Evolutionary conservation across 2,329 filamentous ascomycete genomes (phyloP).

Genomic region (Phaeophleospora eucalypticola): DNA sequence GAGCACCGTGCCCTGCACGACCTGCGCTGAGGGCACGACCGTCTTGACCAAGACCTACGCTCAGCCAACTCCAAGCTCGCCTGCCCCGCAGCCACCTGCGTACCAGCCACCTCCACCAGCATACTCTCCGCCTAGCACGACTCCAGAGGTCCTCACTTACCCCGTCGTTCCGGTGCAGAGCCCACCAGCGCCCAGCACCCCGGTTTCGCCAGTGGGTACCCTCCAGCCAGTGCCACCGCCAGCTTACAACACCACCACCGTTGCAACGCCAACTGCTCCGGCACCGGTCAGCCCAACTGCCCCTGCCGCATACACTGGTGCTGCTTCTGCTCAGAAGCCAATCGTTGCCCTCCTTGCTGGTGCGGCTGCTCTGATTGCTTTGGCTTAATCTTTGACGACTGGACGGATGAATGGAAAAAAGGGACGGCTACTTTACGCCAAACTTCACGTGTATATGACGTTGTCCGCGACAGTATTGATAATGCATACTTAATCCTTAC

Average conservation of each 20-base stretch:
- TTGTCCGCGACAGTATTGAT: background rate
- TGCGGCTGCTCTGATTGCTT: slow-evolving; percentile 11
- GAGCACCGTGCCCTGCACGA: slow-evolving; percentile 1
- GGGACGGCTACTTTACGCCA: background rate
- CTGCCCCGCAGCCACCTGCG: background rate
- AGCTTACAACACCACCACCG: background rate
- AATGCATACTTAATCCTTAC: background rate
- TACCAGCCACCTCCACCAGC: background rate
- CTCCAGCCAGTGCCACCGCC: background rate
- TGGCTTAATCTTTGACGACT: too few species aligned
- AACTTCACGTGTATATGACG: background rate
- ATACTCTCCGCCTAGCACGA: background rate
- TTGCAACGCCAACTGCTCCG: background rate
- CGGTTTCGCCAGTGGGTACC: background rate
- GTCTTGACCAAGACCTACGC: background rate
- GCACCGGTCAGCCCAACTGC: background rate
- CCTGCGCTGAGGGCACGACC: slow-evolving; percentile 4
- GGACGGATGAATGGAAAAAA: too few species aligned
- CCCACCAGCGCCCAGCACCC: background rate
- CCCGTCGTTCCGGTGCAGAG: background rate
- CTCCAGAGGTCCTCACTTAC: background rate
- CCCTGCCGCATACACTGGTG: slow-evolving; percentile 8
- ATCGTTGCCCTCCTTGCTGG: slow-evolving; percentile 12
- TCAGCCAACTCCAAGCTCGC: background rate
- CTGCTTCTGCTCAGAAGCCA: slow-evolving; percentile 11